Evolutionary conservation across 805 yeast species (phyloP).

Genomic region (Candida sonorensis): DNA sequence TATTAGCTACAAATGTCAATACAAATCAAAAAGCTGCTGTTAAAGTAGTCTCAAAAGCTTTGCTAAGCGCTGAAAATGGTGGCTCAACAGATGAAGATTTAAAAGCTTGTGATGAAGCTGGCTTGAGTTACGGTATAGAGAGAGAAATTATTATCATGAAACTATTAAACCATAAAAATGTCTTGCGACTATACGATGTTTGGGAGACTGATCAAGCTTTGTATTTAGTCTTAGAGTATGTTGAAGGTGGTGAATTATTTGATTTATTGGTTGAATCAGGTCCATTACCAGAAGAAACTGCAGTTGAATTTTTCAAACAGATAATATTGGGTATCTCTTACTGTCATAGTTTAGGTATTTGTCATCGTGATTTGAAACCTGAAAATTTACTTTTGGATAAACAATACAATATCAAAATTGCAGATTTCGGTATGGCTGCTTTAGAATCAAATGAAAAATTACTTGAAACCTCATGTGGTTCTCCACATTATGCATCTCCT

Average conservation of each 20-base stretch:
- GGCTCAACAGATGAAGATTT: slow-evolving; percentile 17
- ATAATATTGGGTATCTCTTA: slow-evolving; percentile 58
- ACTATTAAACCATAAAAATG: slow-evolving; percentile 69
- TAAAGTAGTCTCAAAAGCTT: slow-evolving; percentile 86
- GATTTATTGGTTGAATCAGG: slow-evolving; percentile 88
- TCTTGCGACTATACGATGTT: slow-evolving; percentile 72
- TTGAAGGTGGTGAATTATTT: slow-evolving; percentile 95
- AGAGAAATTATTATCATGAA: slow-evolving; percentile 84
- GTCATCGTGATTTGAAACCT: slow-evolving; percentile 76
- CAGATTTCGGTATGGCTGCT: slow-evolving; percentile 99
- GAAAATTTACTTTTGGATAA: slow-evolving; percentile 75
- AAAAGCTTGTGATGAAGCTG: slow-evolving; percentile 40
- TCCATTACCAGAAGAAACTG: slow-evolving; percentile 81
- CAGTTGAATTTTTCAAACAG: slow-evolving; percentile 79
- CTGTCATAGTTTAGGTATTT: slow-evolving; percentile 62
- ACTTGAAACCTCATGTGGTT: slow-evolving; percentile 93
- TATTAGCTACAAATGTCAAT: slow-evolving; percentile 79
- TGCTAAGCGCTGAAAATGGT: slow-evolving; percentile 34
- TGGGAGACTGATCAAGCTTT: slow-evolving; percentile 82
- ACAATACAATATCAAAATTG: slow-evolving; percentile 85
- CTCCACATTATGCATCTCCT: slow-evolving; percentile 98
- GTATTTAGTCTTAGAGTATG: slow-evolving; percentile 87
- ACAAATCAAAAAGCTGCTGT: slow-evolving; percentile 93
- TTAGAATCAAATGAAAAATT: slow-evolving; percentile 72
- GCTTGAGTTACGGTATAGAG: slow-evolving; percentile 78